A percentile compares a stretch with the other conserved stretches of the same genome.
phyloP scores from a whole-genome alignment of 2,329 filamentous ascomycete genomes.

The Lachnellula arida region DNA sequence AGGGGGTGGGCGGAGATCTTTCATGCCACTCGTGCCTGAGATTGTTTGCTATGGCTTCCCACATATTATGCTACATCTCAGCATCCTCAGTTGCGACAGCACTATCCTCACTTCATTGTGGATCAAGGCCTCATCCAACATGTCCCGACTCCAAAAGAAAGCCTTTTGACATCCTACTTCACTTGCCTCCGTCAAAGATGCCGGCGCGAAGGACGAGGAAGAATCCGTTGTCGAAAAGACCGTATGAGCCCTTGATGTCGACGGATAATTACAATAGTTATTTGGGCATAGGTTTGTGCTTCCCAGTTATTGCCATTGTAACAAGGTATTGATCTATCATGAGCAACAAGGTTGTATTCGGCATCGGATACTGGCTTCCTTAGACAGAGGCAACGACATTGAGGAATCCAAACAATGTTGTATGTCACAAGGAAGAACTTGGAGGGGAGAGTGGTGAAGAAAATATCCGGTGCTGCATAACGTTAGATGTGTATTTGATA shows the following conservation, averaged over 20 bases:
- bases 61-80: constrained; percentile 24
- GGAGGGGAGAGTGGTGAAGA: constrained; percentile 18
- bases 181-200: constrained; percentile 24
- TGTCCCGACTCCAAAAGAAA: constrained; percentile 27
- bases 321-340: constrained; percentile 25
- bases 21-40: constrained; percentile 24
- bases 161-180: constrained; percentile 21
- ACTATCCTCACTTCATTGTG: constrained; percentile 19
- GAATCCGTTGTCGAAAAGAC: constrained; percentile 21
- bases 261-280: constrained; percentile 23
- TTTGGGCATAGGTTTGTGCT: constrained; percentile 30
- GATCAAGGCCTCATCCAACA: constrained; percentile 23
- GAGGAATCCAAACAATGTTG: constrained; percentile 12
- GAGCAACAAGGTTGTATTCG: constrained; percentile 22
- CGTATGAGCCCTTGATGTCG: constrained; percentile 23
- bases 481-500: constrained; percentile 3
- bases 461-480: constrained; percentile 1
- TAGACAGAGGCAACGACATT: constrained; percentile 11
- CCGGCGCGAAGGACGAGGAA: constrained; percentile 23
- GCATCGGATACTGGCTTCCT: constrained; percentile 27
- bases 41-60: constrained; percentile 26
- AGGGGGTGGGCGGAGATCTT: constrained; percentile 20
- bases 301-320: constrained; percentile 20
- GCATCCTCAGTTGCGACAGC: constrained; percentile 19
- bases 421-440: constrained; percentile 19